phyloP scores from a whole-genome alignment of 345 rosid species.

The Rhizophora mangle region DNA sequence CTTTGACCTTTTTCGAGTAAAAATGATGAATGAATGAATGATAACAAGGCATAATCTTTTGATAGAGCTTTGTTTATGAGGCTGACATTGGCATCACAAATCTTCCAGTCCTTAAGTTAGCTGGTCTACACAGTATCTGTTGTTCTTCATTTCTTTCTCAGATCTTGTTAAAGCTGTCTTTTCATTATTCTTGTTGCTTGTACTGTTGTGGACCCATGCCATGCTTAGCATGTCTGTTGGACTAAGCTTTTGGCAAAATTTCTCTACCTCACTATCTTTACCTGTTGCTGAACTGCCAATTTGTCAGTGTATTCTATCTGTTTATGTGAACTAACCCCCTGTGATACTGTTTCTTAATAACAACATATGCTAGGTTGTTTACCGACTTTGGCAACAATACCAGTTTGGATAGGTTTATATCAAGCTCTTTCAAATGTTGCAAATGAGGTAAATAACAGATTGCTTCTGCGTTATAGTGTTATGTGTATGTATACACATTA shows the following conservation, averaged over 20 bases:
- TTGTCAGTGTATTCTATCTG: neutral
- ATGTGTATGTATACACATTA: neutral
- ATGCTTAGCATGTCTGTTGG: neutral
- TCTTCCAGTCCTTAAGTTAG: too few species aligned
- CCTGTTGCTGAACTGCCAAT: neutral
- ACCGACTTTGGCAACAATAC: conserved; percentile 60
- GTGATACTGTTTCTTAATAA: conserved; percentile 16
- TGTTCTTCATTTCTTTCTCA: neutral
- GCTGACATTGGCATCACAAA: too few species aligned
- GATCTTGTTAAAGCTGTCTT: neutral
- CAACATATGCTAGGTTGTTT: conserved; percentile 67
- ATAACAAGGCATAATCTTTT: too few species aligned
- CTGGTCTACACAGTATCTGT: neutral
- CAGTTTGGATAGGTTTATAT: conserved; percentile 96
- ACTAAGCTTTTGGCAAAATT: too few species aligned
- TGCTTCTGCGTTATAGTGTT: neutral
- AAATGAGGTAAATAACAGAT: conserved; percentile 61
- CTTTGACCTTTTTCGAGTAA: too few species aligned
- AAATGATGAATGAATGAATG: neutral
- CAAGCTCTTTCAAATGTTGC: conserved; percentile 97
- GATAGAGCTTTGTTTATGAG: too few species aligned
- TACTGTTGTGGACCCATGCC: neutral
- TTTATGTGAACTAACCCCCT: conserved; percentile 7
- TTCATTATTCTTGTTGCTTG: neutral
- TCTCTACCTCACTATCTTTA: neutral